These are phyloP conservation scores for Arctium lappa DNA, from an alignment of 129 eudicot genomes.

Conservation along the genomic window DNA sequence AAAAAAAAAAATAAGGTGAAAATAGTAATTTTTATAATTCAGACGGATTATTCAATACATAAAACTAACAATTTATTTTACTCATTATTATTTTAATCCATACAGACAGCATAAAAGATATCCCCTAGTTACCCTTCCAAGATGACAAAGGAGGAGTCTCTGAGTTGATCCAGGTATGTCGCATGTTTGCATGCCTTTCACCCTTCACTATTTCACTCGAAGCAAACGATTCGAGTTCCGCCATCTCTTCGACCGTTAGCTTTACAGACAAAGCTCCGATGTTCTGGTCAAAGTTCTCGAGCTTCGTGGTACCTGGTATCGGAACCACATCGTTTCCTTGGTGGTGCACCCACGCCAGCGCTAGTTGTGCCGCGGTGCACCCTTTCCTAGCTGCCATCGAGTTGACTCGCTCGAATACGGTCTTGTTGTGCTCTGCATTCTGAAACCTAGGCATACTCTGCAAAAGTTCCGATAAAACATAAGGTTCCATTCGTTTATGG, in stretches of 20 bases:
- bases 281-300: slow-evolving; percentile 51
- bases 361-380: slow-evolving; percentile 56
- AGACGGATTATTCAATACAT: neutral
- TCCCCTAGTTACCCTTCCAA: slow-evolving; percentile 27
- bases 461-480: neutral
- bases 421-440: slow-evolving; percentile 46
- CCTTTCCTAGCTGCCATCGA: slow-evolving; percentile 51
- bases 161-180: slow-evolving; percentile 37
- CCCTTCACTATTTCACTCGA: slow-evolving; percentile 40
- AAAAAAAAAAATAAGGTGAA: neutral
- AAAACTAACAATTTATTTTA: neutral
- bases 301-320: slow-evolving; percentile 63
- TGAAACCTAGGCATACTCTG: slow-evolving; percentile 58
- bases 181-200: slow-evolving; percentile 26
- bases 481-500: neutral
- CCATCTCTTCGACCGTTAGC: slow-evolving; percentile 45
- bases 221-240: slow-evolving; percentile 42
- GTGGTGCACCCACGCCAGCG: slow-evolving; percentile 70
- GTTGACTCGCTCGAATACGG: slow-evolving; percentile 31
- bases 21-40: neutral
- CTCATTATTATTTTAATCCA: neutral
- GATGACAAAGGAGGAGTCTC: slow-evolving; percentile 57
- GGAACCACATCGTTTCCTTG: slow-evolving; percentile 65
- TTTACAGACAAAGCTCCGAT: slow-evolving; percentile 48
- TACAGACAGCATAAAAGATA: neutral